These are phyloP conservation scores for Pogostemon cablin DNA, from an alignment of 257 asterid species.

Conservation along the genomic window DNA sequence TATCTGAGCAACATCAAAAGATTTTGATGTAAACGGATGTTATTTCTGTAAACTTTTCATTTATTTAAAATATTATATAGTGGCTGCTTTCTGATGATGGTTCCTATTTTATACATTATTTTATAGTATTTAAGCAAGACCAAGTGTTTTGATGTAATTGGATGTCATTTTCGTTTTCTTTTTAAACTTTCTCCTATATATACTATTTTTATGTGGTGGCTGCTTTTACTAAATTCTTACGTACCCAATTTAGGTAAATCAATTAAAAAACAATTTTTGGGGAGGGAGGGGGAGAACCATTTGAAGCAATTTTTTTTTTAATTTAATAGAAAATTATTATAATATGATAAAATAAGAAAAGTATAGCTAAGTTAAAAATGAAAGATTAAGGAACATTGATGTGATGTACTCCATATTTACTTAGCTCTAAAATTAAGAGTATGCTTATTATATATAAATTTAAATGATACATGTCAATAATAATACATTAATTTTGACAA, in stretches of 20 bases:
- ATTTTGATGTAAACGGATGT: slow-evolving; percentile 34
- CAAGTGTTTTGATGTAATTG: slow-evolving; percentile 19
- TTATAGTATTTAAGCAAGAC: slow-evolving; percentile 1
- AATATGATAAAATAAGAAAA: too few relatives aligned
- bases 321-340: too few relatives aligned
- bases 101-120: not conserved
- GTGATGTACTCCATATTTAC: too few relatives aligned
- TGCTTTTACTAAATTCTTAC: slow-evolving; percentile 18
- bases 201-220: not conserved
- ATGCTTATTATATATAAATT: too few relatives aligned
- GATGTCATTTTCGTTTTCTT: slow-evolving; percentile 28
- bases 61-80: not conserved
- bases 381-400: too few relatives aligned
- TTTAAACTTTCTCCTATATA: slow-evolving; percentile 6
- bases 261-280: not conserved
- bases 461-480: too few relatives aligned
- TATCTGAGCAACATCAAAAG: not conserved
- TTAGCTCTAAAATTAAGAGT: too few relatives aligned
- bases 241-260: not conserved
- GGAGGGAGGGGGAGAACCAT: not conserved
- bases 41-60: slow-evolving; percentile 23
- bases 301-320: not conserved
- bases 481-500: not conserved
- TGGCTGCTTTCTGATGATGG: not conserved
- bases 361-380: too few relatives aligned